Conservation (phyloP, 495 filamentous ascomycete species). For the Penicillium canescens region DNA sequence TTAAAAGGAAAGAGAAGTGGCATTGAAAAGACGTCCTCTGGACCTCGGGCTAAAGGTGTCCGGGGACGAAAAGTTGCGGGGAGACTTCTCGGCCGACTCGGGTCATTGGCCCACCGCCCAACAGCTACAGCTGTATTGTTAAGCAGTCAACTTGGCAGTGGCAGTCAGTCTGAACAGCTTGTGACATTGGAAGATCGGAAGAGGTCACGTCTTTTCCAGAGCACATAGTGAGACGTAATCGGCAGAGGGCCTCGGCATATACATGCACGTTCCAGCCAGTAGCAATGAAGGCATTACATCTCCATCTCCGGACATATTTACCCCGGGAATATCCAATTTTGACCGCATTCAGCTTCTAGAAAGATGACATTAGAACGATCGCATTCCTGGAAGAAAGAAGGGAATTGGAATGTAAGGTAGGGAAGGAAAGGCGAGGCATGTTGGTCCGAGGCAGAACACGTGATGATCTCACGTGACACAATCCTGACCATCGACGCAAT, state of each 20-base stretch:
- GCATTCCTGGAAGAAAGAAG: too few relatives aligned
- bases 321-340: background rate
- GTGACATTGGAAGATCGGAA: too few relatives aligned
- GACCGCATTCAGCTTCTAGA: constrained; percentile 3
- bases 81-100: constrained; percentile 29
- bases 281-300: background rate
- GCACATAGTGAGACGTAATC: background rate
- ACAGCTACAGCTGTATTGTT: too few relatives aligned
- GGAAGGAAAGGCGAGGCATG: too few relatives aligned
- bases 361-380: background rate
- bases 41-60: constrained; percentile 35
- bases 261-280: constrained; percentile 1
- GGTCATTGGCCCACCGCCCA: too few relatives aligned
- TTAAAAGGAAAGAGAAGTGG: constrained; percentile 1
- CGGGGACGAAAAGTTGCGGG: constrained; percentile 27
- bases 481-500: too few relatives aligned
- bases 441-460: too few relatives aligned
- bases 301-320: background rate
- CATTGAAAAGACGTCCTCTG: constrained; percentile 10
- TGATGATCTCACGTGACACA: too few relatives aligned
- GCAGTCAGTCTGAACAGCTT: too few relatives aligned
- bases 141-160: too few relatives aligned
- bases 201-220: too few relatives aligned
- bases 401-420: background rate
- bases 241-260: background rate